phyloP scores from a whole-genome alignment of 331 rosid species.

The Erythrophleum ivorense region DNA sequence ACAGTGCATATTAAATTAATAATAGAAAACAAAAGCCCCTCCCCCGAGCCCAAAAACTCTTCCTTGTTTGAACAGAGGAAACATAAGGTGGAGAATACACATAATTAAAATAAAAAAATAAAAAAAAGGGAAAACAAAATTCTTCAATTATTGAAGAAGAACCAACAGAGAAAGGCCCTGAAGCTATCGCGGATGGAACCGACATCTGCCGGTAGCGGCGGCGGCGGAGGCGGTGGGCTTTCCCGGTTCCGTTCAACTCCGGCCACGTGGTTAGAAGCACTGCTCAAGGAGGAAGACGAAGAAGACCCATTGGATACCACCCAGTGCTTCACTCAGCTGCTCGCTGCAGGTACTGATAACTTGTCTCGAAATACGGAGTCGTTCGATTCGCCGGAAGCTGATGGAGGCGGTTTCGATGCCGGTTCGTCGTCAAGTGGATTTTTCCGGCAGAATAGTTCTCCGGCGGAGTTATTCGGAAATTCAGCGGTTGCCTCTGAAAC shows the following conservation, averaged over 20 bases:
- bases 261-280: slow-evolving; percentile 78
- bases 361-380: slow-evolving; percentile 11
- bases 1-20: too few relatives aligned
- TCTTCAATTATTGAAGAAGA: not conserved
- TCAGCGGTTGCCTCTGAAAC: slow-evolving; percentile 44
- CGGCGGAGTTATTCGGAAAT: slow-evolving; percentile 58
- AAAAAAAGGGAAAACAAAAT: too few relatives aligned
- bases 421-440: slow-evolving; percentile 36
- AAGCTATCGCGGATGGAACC: slow-evolving; percentile 65
- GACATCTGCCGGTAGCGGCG: slow-evolving; percentile 45
- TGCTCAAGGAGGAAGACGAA: slow-evolving; percentile 59
- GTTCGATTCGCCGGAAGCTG: slow-evolving; percentile 43
- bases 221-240: slow-evolving; percentile 50
- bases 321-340: slow-evolving; percentile 76
- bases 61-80: not conserved
- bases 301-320: slow-evolving; percentile 62
- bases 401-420: slow-evolving; percentile 22
- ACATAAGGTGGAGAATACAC: not conserved
- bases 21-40: too few relatives aligned
- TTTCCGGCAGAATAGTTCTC: slow-evolving; percentile 62
- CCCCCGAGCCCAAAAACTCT: not conserved
- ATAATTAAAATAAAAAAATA: not conserved
- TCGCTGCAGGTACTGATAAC: slow-evolving; percentile 39
- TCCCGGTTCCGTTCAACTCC: slow-evolving; percentile 80
- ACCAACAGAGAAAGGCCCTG: slow-evolving; percentile 25